A percentile compares a stretch with the other conserved stretches of the same genome.
Evolutionary conservation across 495 filamentous ascomycete species (phyloP).

Genomic region (Penicillium coffeae): DNA sequence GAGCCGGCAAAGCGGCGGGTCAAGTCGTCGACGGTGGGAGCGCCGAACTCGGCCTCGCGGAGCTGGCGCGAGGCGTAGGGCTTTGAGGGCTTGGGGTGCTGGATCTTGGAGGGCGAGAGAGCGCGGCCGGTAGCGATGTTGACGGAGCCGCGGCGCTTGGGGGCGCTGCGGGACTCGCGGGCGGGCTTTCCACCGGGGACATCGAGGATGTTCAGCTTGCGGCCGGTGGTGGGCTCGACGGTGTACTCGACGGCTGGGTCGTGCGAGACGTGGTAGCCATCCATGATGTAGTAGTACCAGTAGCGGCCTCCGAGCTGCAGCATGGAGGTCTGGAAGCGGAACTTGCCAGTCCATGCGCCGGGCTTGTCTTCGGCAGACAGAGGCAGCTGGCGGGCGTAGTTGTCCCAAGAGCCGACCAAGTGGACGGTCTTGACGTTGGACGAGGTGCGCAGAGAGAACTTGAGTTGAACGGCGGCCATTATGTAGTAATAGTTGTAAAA

Average conservation of each 20-base stretch:
- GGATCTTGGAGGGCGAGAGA: conserved; percentile 83
- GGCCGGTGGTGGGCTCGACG: conserved; percentile 94
- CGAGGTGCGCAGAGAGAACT: conserved; percentile 91
- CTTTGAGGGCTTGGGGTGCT: conserved; percentile 82
- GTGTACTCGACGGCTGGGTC: conserved; percentile 88
- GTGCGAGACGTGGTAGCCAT: conserved; percentile 97
- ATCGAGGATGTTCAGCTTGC: conserved; percentile 80
- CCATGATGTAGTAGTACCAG: conserved; percentile 99
- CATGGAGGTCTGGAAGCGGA: conserved; percentile 84
- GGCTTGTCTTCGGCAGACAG: conserved; percentile 85
- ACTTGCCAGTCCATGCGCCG: conserved; percentile 90
- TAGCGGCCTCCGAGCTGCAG: conserved; percentile 83
- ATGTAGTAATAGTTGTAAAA: conserved; percentile 30
- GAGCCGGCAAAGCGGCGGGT: conserved; percentile 67
- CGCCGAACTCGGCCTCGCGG: conserved; percentile 67
- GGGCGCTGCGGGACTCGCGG: conserved; percentile 13
- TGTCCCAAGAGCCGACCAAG: conserved; percentile 96
- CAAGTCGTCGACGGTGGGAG: conserved; percentile 66
- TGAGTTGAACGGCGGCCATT: conserved; percentile 82
- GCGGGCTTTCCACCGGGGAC: conserved; percentile 48
- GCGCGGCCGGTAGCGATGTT: conserved; percentile 83
- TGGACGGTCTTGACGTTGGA: conserved; percentile 97
- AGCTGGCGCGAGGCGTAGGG: conserved; percentile 82
- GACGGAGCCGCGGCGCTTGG: conserved; percentile 36
- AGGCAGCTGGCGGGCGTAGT: conserved; percentile 88